Conservation (phyloP, 495 filamentous ascomycete species). For the Pyrenula aspistea region DNA sequence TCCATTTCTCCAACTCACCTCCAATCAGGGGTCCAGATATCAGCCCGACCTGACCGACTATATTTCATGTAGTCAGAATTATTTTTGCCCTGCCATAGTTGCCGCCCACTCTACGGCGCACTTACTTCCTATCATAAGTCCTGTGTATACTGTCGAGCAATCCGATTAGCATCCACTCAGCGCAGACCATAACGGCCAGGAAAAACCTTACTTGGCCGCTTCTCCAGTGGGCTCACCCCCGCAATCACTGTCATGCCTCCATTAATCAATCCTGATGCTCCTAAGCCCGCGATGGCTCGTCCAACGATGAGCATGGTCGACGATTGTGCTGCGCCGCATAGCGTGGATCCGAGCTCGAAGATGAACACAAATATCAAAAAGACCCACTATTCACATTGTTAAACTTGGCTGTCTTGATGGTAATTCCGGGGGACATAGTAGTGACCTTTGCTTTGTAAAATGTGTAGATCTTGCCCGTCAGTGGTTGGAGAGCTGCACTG, state of each 20-base stretch:
- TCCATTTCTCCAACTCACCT: too few relatives aligned
- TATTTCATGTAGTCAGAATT: too few relatives aligned
- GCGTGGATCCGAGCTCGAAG: conserved; percentile 30
- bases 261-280: conserved; percentile 33
- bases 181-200: background rate
- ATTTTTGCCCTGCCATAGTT: too few relatives aligned
- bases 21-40: conserved; percentile 44
- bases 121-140: conserved; percentile 23
- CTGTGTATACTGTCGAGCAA: too few relatives aligned
- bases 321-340: conserved; percentile 29
- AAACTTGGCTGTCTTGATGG: too few relatives aligned
- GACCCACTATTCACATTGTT: conserved; percentile 11
- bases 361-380: conserved; percentile 24
- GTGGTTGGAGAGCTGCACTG: conserved; percentile 30
- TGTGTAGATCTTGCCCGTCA: conserved; percentile 34
- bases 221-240: conserved; percentile 28
- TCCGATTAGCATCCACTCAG: too few relatives aligned
- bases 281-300: conserved; percentile 30
- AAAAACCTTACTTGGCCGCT: conserved; percentile 21
- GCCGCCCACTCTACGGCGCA: too few relatives aligned
- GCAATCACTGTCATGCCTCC: conserved; percentile 40
- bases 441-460: conserved; percentile 29
- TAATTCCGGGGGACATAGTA: background rate
- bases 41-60: conserved; percentile 22
- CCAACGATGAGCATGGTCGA: conserved; percentile 33